Evolutionary conservation across 768 basidiomycete species (phyloP), one percentile per base, ranked within the genome.

Genomic region (Psilocybe subaeruginosa): DNA sequence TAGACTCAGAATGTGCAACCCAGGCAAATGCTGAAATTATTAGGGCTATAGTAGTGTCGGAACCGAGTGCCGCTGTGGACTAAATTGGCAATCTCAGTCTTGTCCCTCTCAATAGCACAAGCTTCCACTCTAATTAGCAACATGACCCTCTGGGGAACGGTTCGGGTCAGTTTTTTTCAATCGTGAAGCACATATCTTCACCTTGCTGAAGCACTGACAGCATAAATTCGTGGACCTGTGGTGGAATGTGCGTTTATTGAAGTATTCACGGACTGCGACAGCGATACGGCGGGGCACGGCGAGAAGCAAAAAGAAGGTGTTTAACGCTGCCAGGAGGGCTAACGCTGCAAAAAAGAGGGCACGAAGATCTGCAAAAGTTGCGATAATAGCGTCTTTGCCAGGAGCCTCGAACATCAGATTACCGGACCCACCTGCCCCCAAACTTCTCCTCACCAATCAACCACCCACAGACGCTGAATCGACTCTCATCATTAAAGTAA

Each of bases 331-430:
- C 4, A 54, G 23, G 31, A 8, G 33, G 5, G n/a, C 17, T 8
- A 54, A 8, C 16, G 4, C 14, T 14, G 31, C 35, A 23, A 54
- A 37, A 29, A 41, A 33, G 8, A 66, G 54, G 45, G 46, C 51
- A 17, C 31, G 16, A 23, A 39, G 41, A 29, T 41, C 58, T 3
- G 52, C 56, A 14, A 55, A 54, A 30, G 61, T 43, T 47, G 59
- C 43, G 9, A 49, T 65, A 31, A 54, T 66, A 35, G 58, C 63
- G 11, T 63, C 66, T 11, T 45, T 66, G 16, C 65, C 66, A 50
- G 66, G 63, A n/a, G 61, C 64, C 7, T 67, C 68, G 11, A 66
- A 64, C 54, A 46, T 68, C 12, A 62, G 58, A 48, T 60, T 66
- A 23, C 65, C 66, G 3, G 45, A 54, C 8, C 27, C 69, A 35